Evolutionary conservation across 768 basidiomycete species (phyloP), one percentile per base, ranked within the genome.

Genomic region (Mycena olivaceomarginata): DNA sequence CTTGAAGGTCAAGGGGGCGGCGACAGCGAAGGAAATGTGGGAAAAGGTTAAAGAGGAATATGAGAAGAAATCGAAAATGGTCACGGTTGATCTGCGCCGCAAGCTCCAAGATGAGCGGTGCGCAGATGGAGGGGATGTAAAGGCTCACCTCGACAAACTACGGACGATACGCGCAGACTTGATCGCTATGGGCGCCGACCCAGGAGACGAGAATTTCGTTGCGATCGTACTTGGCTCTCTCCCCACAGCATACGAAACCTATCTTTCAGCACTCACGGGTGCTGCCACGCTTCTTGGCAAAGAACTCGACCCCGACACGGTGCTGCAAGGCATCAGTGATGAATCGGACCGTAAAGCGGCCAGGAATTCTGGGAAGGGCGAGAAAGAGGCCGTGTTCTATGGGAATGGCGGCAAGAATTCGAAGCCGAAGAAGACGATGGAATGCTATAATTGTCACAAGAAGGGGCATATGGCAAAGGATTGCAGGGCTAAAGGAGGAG

Each of bases 401-500:
- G 67, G 67, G 53, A 70, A 60, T 22, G 43, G 57, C 69, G 31
- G 43, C 59, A 60, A 59, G 25, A 59, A 25, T 25, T 25, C 25
- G 25, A 25, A 70, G 46, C 13, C 13, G 56, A 70, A 59, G 68
- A 60, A 59, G 57, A 46, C 41, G 57, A 48, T 70, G 57, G 63
- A 76, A 66, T 86, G 86, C 70, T 79, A 79, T 67, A 87, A 86
- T 60, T 87, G 86, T 70, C 59, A 78, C 18, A 80, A 82, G 48
- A 77, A 77, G n/a, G 84, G 87, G 1, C 86, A 88, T 63, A 37
- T 81, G 4, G 75, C 75, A 71, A 74, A 59, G 13, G 82, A 87
- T 41, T 88, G 87, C 60, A 88, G 85, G 86, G 81, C 79, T 2
- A 84, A 84, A 60, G 87, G 88, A 6, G 86, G 87, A 56, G 86